Base-by-base conservation (phyloP, 2,329 filamentous ascomycete species). In the Blastomyces silverae region DNA sequence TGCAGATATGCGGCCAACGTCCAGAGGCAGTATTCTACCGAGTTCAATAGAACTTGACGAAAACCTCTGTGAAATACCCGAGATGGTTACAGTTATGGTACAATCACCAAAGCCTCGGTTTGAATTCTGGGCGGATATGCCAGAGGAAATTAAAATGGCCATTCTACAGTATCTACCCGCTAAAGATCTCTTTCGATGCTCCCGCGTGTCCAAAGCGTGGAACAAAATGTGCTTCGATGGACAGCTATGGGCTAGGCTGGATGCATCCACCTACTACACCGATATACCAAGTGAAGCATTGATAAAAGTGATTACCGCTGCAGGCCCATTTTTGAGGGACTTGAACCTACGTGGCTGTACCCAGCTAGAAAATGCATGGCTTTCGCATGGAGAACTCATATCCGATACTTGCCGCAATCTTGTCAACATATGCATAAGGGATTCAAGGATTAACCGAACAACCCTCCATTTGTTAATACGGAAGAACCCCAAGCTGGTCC, bases 321-420 rank as follows among this genome's bases (percentile, higher is more conserved):
- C 92, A 1, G 94, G 93, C 0, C 91, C 93, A 0, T 99, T 97
- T 71, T 87, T 97, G 63, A 90, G 90, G 70, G 87, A 96, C 70
- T 82, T 99, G 64, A 97, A 97, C 72, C 83, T 99, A 2, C 82
- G 93, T 70, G 94, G 94, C 34, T 99, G 93, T 74, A 85, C 96
- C 44, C 94, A 97, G 74, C 83, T 97, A 62, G 85, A 90, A 68
- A 89, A 95, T 71, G 88, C 89, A 72, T 92, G 92, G 82, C 83
- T 85, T 56, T 85, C 87, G 20, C 87, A 92, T 67, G 87, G 88
- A 44, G 78, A 79, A 53, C 75, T 75, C 31, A 85, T 97, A 53
- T 88, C 89, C n/a, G 89, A 89, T 69, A 85, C 89, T 6, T 97
- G 93, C 79, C 87, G 82, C 70, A 97, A 97, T 72, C 83, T 99